Percentiles rank a stretch among this genome's conserved stretches.
Evolutionary conservation across 345 rosid genomes (phyloP).

Genomic region (Aurinia saxatilis): DNA sequence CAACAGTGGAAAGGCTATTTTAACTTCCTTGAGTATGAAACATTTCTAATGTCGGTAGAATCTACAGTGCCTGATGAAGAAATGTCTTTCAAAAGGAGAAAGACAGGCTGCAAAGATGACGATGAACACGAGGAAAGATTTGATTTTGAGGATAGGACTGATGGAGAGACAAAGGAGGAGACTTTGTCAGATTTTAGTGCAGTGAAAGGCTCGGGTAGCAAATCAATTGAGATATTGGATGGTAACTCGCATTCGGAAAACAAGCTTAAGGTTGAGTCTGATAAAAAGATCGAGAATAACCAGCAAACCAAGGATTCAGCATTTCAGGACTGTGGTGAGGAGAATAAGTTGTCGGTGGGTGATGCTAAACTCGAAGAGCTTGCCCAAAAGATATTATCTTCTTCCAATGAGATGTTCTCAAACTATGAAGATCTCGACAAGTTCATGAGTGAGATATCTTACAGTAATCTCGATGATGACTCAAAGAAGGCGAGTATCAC

Average conservation of each 20-base stretch:
- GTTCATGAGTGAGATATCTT: not conserved
- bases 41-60: constrained; percentile 29
- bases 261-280: constrained; percentile 35
- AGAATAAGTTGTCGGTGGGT: constrained; percentile 6
- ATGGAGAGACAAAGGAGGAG: constrained; percentile 33
- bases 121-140: constrained; percentile 25
- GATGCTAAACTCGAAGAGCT: not conserved
- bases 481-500: constrained; percentile 25
- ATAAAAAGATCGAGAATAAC: constrained; percentile 13
- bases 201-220: constrained; percentile 18
- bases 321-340: constrained; percentile 18
- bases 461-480: constrained; percentile 15
- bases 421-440: constrained; percentile 17
- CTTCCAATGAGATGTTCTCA: constrained; percentile 30
- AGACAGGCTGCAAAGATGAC: constrained; percentile 18
- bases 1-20: constrained; percentile 46
- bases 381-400: constrained; percentile 9
- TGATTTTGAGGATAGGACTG: constrained; percentile 7
- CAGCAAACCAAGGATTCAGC: constrained; percentile 1
- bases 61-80: constrained; percentile 17
- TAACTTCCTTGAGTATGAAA: constrained; percentile 35
- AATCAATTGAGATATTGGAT: constrained; percentile 7
- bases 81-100: constrained; percentile 10
- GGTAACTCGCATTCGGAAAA: constrained; percentile 20
- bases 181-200: constrained; percentile 37